A percentile compares a stretch with the other conserved stretches of the same genome.
Evolutionary conservation across 257 asterid genomes (phyloP).

Genomic region (Fraxinus cuspidata): DNA sequence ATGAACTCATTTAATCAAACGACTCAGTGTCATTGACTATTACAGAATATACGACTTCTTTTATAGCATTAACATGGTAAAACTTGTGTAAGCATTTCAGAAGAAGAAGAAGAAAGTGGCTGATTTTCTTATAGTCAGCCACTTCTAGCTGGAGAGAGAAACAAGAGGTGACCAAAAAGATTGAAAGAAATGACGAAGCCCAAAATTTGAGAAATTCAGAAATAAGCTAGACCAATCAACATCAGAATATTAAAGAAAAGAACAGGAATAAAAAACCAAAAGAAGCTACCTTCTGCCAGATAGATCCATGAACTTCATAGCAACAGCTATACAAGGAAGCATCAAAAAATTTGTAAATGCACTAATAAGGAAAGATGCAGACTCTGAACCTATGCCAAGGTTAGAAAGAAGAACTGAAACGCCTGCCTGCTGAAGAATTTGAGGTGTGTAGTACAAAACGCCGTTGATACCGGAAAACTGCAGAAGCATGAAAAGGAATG

Average conservation of each 20-base stretch:
- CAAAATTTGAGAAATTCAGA: neutral
- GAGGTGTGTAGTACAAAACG: constrained; percentile 92
- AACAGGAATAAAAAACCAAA: neutral
- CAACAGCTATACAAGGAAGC: constrained; percentile 72
- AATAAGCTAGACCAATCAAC: neutral
- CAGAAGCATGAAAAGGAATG: constrained; percentile 17
- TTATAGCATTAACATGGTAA: too few relatives aligned
- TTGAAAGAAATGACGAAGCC: neutral
- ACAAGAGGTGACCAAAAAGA: neutral
- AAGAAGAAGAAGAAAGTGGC: neutral
- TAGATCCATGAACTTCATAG: constrained; percentile 90
- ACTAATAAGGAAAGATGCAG: constrained; percentile 82
- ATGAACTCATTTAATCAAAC: too few relatives aligned
- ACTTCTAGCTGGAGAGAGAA: neutral
- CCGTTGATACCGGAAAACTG: constrained; percentile 97
- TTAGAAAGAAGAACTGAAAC: constrained; percentile 76
- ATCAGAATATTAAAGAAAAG: neutral
- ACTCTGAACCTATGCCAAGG: constrained; percentile 69
- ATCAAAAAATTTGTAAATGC: constrained; percentile 60
- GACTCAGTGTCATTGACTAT: too few relatives aligned
- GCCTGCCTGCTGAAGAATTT: constrained; percentile 91
- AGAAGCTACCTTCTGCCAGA: constrained; percentile 78
- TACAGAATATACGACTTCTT: too few relatives aligned
- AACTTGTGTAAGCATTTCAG: neutral
- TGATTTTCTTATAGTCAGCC: neutral